Conservation (phyloP, 805 yeast genomes). For the Ogataea naganishii region DNA sequence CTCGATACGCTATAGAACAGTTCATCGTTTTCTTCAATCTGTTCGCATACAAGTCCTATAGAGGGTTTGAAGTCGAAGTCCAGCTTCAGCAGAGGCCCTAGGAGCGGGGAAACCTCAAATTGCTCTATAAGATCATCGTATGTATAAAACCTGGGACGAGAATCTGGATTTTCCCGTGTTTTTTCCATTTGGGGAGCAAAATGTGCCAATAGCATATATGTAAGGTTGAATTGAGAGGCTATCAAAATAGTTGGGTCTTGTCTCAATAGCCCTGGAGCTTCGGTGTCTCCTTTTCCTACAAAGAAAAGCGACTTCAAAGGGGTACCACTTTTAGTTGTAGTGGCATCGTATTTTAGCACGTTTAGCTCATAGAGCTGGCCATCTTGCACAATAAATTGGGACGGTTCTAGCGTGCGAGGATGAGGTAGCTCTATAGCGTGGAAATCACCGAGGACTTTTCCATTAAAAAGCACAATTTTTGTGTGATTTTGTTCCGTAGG, state of each 20-base stretch:
- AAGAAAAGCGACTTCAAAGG: slow-evolving; percentile 34
- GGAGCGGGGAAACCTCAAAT: slow-evolving; percentile 13
- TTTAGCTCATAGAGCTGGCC: slow-evolving; percentile 30
- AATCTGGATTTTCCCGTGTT: slow-evolving; percentile 10
- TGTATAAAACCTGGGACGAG: slow-evolving; percentile 16
- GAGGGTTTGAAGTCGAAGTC: slow-evolving; percentile 18
- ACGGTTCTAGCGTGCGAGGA: slow-evolving; percentile 7
- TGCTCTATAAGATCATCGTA: slow-evolving; percentile 37
- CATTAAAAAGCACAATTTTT: no score
- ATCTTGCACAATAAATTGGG: slow-evolving; percentile 10
- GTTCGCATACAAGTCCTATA: slow-evolving; percentile 29
- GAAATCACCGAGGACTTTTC: no score
- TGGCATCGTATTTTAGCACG: slow-evolving; percentile 28
- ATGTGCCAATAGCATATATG: slow-evolving; percentile 29
- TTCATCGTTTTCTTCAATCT: slow-evolving; percentile 34
- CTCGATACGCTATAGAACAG: slow-evolving; percentile 35
- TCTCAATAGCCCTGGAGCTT: slow-evolving; percentile 26
- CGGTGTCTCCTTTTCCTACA: slow-evolving; percentile 5
- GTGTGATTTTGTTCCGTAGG: no score
- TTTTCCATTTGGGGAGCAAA: slow-evolving; percentile 20
- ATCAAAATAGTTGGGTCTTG: slow-evolving; percentile 32
- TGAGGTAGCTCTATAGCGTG: slow-evolving; percentile 8
- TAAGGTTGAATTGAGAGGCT: slow-evolving; percentile 30
- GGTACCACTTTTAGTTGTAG: slow-evolving; percentile 21
- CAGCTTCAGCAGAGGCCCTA: slow-evolving; percentile 12